Percentiles rank a stretch among this genome's conserved stretches.
Evolutionary conservation across 768 basidiomycete species (phyloP).

Genomic region (Russula brevipes): DNA sequence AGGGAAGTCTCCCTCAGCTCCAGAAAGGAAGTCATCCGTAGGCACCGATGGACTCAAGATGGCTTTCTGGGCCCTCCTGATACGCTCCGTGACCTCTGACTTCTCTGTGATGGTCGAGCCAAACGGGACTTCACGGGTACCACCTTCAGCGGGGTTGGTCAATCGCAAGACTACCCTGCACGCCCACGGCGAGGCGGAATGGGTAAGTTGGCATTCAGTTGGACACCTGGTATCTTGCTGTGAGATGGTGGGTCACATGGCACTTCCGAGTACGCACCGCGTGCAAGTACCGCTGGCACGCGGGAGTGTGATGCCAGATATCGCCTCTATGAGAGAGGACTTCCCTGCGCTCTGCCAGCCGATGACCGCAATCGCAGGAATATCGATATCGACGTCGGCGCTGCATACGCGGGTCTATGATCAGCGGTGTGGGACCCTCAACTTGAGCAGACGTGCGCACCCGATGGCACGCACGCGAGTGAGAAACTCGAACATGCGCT

Average conservation of each 20-base stretch:
- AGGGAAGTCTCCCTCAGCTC: conserved; percentile 26
- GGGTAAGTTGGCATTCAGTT: conserved; percentile 35
- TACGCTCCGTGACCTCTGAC: conserved; percentile 55
- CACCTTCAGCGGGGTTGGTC: conserved; percentile 27
- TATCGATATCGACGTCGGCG: conserved; percentile 62
- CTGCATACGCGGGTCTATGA: conserved; percentile 33
- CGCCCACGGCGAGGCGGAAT: conserved; percentile 30
- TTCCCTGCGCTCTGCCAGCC: conserved; percentile 73
- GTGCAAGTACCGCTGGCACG: conserved; percentile 71
- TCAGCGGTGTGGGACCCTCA: conserved; percentile 4
- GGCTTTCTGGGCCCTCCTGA: conserved; percentile 58
- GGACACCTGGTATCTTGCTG: conserved; percentile 31
- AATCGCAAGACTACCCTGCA: conserved; percentile 34
- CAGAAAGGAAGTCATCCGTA: conserved; percentile 37
- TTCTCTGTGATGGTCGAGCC: conserved; percentile 44
- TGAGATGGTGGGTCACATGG: background rate
- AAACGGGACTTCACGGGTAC: conserved; percentile 24
- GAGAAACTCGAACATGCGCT: conserved; percentile 52
- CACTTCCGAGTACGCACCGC: conserved; percentile 37
- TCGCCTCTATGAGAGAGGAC: conserved; percentile 71
- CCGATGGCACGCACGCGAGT: conserved; percentile 59
- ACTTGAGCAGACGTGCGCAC: conserved; percentile 32
- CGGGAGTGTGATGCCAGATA: conserved; percentile 66
- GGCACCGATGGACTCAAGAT: conserved; percentile 51
- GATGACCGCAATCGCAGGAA: conserved; percentile 69